Percentiles rank a stretch among this genome's conserved stretches.
Conservation (phyloP, 805 yeast species). For the Kodamaea hsintzibuensis region DNA sequence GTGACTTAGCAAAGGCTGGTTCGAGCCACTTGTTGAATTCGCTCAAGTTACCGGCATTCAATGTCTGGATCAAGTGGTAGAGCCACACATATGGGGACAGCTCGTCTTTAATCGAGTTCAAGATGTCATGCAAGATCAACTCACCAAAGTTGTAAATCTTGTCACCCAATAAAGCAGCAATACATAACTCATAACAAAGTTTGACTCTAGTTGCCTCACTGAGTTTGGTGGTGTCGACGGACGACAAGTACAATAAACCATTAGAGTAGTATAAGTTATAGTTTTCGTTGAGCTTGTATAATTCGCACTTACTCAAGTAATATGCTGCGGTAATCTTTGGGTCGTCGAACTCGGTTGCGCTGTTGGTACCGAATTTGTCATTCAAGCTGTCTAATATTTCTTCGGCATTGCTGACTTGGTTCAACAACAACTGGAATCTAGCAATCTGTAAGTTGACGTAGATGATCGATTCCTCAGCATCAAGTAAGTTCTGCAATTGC, state of each 20-base stretch:
- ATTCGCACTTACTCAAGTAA: constrained; percentile 77
- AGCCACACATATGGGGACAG: constrained; percentile 65
- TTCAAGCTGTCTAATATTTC: constrained; percentile 65
- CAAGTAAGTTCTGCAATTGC: constrained; percentile 32
- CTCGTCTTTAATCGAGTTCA: constrained; percentile 46
- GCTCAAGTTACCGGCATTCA: constrained; percentile 77
- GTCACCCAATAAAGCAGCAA: constrained; percentile 89
- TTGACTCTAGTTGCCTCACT: constrained; percentile 33
- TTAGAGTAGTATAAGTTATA: constrained; percentile 80
- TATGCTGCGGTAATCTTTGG: constrained; percentile 77
- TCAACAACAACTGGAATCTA: constrained; percentile 59
- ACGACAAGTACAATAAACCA: constrained; percentile 78
- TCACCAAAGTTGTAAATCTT: constrained; percentile 95
- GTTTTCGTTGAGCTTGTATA: constrained; percentile 72
- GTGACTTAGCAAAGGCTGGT: constrained; percentile 41
- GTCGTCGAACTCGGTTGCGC: constrained; percentile 31
- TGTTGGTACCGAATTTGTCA: constrained; percentile 50
- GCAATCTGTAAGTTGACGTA: constrained; percentile 65
- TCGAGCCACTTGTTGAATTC: constrained; percentile 56
- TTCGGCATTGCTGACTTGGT: constrained; percentile 57
- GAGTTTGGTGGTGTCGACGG: constrained; percentile 49
- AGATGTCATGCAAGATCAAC: constrained; percentile 83
- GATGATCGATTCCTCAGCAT: constrained; percentile 55
- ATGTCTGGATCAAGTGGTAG: constrained; percentile 61
- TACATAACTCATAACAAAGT: constrained; percentile 65